Base-by-base conservation (phyloP, 495 filamentous ascomycete genomes). In the Pyrenula aspistea region DNA sequence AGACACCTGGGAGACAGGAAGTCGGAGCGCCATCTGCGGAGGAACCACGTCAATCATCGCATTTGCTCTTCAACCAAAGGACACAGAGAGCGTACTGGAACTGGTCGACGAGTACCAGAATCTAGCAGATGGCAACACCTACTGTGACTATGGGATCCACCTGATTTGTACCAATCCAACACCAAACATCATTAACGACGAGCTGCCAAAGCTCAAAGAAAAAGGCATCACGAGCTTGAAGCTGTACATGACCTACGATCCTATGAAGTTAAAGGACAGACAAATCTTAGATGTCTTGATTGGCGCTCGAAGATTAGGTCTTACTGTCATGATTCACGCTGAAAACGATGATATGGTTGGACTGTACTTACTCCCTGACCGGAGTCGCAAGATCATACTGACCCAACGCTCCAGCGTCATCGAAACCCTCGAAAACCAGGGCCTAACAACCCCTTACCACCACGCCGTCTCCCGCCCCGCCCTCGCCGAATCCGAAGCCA, bases 191-290 rank as follows among this genome's bases (percentile, higher is more conserved):
- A 69, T 82, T 0, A 63, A 65, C 2, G 31, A 42, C 8, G 75
- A 79, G 51, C 70, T 82, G 42, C 65, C 71, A 0, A 64, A 69
- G 19, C 64, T 79, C 1, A 42, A 42, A 15, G 65, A 71, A 22
- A 69, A 74, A 15, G 79, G 82, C 24, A 76, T 85, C 56, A 78
- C 72, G 12, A 76, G 71, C 12, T 68, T 83, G 25, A 84, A 85
- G 64, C 71, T 84, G 23, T 85, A 83, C 62, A 84, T 85, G 82
- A 85, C 81, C 1, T 85, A 85, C 67, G 71, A 76, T 55, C 69
- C 76, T 1, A 66, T 82, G 22, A 71, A 78, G 56, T 66, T 84
- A n/a, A 62, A 73, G 11, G 81, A 85, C 55, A 59, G 70, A 21
- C 66, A 85, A 57, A 74, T 84, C 24, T 71, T 84, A 2, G 77